A percentile compares a stretch with the other conserved stretches of the same genome.
These are phyloP conservation scores for Jamesozyma piceae DNA, from an alignment of 805 yeast genomes.

Conservation along the genomic window DNA sequence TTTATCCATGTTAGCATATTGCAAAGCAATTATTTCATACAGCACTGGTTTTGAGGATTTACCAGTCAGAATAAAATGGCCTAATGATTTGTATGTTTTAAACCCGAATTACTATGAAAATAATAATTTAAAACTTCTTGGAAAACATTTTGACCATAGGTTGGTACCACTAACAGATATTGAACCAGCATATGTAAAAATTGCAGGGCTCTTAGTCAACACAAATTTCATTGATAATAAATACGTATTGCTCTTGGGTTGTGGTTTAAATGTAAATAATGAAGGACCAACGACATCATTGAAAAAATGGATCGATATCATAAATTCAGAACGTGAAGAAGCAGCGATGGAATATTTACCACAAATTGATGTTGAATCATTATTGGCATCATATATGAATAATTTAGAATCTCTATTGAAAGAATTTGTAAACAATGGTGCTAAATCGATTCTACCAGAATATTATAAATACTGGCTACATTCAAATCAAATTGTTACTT, in stretches of 20 bases:
- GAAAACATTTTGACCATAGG: constrained; percentile 22
- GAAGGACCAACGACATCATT: constrained; percentile 89
- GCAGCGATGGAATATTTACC: constrained; percentile 39
- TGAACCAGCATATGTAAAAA: constrained; percentile 62
- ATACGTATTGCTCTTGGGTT: constrained; percentile 69
- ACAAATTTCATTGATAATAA: constrained; percentile 54
- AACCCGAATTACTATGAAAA: constrained; percentile 49
- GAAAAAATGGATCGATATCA: constrained; percentile 52
- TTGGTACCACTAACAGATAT: constrained; percentile 38
- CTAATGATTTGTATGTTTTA: constrained; percentile 78
- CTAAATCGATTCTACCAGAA: constrained; percentile 51
- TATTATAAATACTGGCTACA: constrained; percentile 89
- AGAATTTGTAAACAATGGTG: constrained; percentile 55
- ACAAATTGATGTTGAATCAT: constrained; percentile 35
- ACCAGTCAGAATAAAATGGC: constrained; percentile 89
- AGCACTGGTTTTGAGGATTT: constrained; percentile 56
- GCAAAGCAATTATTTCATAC: constrained; percentile 63
- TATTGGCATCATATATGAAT: constrained; percentile 52
- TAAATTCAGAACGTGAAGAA: constrained; percentile 44
- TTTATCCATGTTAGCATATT: constrained; percentile 69
- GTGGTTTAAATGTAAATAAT: constrained; percentile 77
- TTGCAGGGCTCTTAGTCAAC: constrained; percentile 79
- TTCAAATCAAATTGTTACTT: constrained; percentile 57
- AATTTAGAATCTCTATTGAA: constrained; percentile 54
- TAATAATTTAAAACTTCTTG: constrained; percentile 18